These are phyloP conservation scores for Fraxinus latifolia DNA, from an alignment of 305 asterid species.

Conservation along the genomic window DNA sequence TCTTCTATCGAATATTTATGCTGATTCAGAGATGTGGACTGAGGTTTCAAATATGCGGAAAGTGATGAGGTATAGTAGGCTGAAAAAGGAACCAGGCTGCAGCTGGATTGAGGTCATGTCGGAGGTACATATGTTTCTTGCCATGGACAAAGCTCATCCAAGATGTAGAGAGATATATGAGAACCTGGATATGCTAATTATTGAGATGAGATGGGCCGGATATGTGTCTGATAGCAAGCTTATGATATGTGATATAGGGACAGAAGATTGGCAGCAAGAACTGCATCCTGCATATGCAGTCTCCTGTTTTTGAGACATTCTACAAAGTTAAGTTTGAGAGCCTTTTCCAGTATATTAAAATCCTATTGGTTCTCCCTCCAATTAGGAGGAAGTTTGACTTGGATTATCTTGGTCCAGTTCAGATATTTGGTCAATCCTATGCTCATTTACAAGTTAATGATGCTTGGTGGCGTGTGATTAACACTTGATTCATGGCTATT, in stretches of 20 bases:
- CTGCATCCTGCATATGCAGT: conserved; percentile 6
- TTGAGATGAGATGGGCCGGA: conserved; percentile 56
- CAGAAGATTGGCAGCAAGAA: conserved; percentile 26
- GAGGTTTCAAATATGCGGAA: conserved; percentile 67
- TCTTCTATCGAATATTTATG: conserved; percentile 71
- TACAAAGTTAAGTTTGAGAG: background rate
- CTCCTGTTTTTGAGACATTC: background rate
- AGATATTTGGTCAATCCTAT: background rate
- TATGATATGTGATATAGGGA: conserved; percentile 12
- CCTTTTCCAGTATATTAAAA: background rate
- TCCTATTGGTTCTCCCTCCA: background rate
- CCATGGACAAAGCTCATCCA: conserved; percentile 84
- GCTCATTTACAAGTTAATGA: background rate
- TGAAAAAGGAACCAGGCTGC: conserved; percentile 92
- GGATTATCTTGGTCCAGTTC: background rate
- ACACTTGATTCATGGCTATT: background rate
- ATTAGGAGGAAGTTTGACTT: background rate
- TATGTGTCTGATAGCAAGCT: conserved; percentile 21
- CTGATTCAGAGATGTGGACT: conserved; percentile 82
- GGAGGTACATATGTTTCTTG: conserved; percentile 83
- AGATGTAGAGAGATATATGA: conserved; percentile 57
- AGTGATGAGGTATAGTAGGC: conserved; percentile 53
- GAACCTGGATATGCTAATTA: conserved; percentile 38
- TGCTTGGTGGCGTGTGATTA: background rate
- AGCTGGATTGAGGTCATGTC: conserved; percentile 86